These are phyloP conservation scores for Pharnaceum exiguum DNA, from an alignment of 148 eudicot species.

Conservation along the genomic window DNA sequence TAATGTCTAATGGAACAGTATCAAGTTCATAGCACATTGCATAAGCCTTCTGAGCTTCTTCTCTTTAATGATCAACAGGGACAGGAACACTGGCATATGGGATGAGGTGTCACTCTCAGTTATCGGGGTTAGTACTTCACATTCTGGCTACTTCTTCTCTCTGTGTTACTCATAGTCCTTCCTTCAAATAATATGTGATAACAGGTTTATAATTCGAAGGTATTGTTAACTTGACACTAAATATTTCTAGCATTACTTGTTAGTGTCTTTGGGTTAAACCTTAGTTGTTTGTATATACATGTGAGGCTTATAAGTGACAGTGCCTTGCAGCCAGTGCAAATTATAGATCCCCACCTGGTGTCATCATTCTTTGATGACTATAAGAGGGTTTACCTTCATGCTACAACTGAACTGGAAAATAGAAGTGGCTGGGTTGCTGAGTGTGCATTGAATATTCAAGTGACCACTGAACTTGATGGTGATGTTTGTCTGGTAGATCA, in stretches of 20 bases:
- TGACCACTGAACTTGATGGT: constrained; percentile 69
- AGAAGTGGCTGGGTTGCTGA: constrained; percentile 64
- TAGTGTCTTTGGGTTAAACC: neutral
- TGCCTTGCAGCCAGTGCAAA: constrained; percentile 81
- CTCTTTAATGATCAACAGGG: constrained; percentile 48
- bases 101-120: constrained; percentile 87
- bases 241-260: no score
- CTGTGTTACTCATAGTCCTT: no score
- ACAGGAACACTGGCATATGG: constrained; percentile 99
- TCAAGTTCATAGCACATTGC: neutral
- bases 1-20: neutral
- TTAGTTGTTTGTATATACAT: constrained; percentile 1
- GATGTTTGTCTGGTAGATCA: constrained; percentile 62
- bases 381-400: constrained; percentile 74
- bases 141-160: neutral
- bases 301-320: constrained; percentile 16
- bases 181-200: no score
- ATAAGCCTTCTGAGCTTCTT: constrained; percentile 1
- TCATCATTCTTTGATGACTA: constrained; percentile 82
- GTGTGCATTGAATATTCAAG: constrained; percentile 75
- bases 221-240: no score
- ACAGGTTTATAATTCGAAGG: no score
- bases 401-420: constrained; percentile 71
- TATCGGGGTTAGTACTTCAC: constrained; percentile 69
- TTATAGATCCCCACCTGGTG: constrained; percentile 95